A percentile compares a stretch with the other conserved stretches of the same genome.
Conservation (phyloP, 2,329 filamentous ascomycete species). For the Alternaria ethzedia region DNA sequence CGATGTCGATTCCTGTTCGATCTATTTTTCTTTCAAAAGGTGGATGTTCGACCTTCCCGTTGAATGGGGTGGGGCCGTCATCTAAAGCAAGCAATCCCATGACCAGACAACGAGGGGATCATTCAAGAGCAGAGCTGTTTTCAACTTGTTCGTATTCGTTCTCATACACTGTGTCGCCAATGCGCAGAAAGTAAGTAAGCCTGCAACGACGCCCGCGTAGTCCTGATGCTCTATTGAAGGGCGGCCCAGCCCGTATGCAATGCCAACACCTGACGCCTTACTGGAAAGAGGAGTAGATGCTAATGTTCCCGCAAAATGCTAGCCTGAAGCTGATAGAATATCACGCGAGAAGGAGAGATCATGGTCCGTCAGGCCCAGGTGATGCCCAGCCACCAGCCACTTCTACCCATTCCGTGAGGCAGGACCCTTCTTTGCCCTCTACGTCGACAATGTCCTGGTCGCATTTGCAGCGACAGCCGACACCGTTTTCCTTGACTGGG, state of each 20-base stretch:
- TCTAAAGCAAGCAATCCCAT: not conserved
- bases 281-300: slow-evolving; percentile 21
- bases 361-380: slow-evolving; percentile 42
- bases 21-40: not conserved
- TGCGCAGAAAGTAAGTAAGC: not conserved
- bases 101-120: not conserved
- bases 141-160: slow-evolving; percentile 9
- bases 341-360: slow-evolving; percentile 17
- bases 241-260: slow-evolving; percentile 21
- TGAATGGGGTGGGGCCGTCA: not conserved
- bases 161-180: slow-evolving; percentile 1
- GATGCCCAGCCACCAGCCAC: slow-evolving; percentile 91
- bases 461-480: slow-evolving; percentile 94
- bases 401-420: slow-evolving; percentile 94
- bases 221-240: slow-evolving; percentile 8
- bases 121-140: not conserved
- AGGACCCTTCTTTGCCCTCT: slow-evolving; percentile 96
- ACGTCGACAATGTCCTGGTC: slow-evolving; percentile 98
- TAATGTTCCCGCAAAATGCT: slow-evolving; percentile 30
- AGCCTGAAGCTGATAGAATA: slow-evolving; percentile 24
- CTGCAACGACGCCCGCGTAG: slow-evolving; percentile 17
- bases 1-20: not conserved
- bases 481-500: slow-evolving; percentile 88
- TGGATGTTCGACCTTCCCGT: not conserved
- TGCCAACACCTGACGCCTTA: slow-evolving; percentile 32